Base-by-base conservation (phyloP, 441 rosid genomes). In the Brassica hybrid region DNA sequence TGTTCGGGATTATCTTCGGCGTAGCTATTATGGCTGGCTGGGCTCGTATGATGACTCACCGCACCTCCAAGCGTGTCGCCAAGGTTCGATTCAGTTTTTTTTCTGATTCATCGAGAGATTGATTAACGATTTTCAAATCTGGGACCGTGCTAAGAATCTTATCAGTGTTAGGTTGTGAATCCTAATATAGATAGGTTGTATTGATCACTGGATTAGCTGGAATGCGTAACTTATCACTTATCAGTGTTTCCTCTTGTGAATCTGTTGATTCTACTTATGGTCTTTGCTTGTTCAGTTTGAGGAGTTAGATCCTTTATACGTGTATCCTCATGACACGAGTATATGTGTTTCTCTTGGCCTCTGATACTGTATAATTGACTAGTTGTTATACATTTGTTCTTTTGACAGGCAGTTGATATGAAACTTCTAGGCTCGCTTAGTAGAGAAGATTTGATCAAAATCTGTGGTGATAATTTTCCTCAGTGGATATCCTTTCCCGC, bases 401-500 rank as follows among this genome's bases (percentile, higher is more conserved):
- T n/a, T n/a, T 30, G 34, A 5, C 34, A 30, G 34, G 34, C 34
- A 30, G 34, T 30, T 30, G 34, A 30, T 30, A 30, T 30, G 34
- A 30, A 30, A 30, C 34, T 30, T 30, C 34, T 30, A 30, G 34
- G 34, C 34, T 30, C 34, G 6, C 34, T 30, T 30, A 30, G 34
- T 1, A 30, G 34, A 30, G 34, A 30, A 30, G 34, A 30, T 30
- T 30, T 30, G 34, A 30, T 30, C 34, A 30, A 30, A 30, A 30
- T 30, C 6, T 30, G 34, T n/a, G n/a, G n/a, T n/a, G n/a, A n/a
- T n/a, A n/a, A n/a, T n/a, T n/a, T n/a, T n/a, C n/a, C n/a, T n/a
- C 94, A 87, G 56, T 93, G 99, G 99, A 92, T 96, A 78, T 96
- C 99, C 3, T 96, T 96, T 77, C 98, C 99, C 18, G 97, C 79